These are phyloP conservation scores for Leptographium wingfieldii DNA, from an alignment of 2,329 filamentous ascomycete species.

Conservation along the genomic window DNA sequence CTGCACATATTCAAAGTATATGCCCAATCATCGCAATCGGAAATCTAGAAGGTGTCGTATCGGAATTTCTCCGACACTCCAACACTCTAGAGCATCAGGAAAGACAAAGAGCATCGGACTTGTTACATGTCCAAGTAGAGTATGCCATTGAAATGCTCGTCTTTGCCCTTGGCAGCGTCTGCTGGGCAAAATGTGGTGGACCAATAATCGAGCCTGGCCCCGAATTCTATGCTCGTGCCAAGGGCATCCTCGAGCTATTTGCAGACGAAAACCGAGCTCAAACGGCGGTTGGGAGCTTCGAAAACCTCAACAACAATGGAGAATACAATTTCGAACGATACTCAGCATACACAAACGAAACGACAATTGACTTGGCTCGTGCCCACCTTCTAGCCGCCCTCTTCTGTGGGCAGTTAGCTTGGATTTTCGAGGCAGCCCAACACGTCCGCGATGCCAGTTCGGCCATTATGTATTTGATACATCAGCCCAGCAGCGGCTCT, in stretches of 20 bases:
- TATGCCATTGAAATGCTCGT: slow-evolving; percentile 8
- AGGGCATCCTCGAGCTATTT: slow-evolving; percentile 2
- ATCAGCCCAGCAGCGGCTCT: not conserved
- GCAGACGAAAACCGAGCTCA: not conserved
- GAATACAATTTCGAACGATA: not conserved
- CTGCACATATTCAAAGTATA: slow-evolving; percentile 5
- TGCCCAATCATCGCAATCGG: slow-evolving; percentile 6
- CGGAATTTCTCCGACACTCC: not conserved
- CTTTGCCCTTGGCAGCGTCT: slow-evolving; percentile 10
- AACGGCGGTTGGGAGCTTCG: no score
- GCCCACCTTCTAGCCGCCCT: slow-evolving; percentile 10
- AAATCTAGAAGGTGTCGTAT: not conserved
- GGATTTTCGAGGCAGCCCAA: slow-evolving; percentile 4
- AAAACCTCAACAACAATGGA: not conserved
- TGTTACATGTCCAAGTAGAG: not conserved
- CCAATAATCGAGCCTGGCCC: slow-evolving; percentile 3
- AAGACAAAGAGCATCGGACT: not conserved
- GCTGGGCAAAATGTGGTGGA: slow-evolving; percentile 5
- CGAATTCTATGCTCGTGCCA: slow-evolving; percentile 6
- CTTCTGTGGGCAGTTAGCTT: slow-evolving; percentile 10
- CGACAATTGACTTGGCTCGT: slow-evolving; percentile 8
- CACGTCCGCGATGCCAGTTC: slow-evolving; percentile 6
- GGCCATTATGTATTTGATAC: slow-evolving; percentile 3
- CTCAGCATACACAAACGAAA: not conserved
- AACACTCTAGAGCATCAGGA: not conserved